Base-by-base conservation (phyloP, 805 yeast genomes). In the Candida ulmi region DNA sequence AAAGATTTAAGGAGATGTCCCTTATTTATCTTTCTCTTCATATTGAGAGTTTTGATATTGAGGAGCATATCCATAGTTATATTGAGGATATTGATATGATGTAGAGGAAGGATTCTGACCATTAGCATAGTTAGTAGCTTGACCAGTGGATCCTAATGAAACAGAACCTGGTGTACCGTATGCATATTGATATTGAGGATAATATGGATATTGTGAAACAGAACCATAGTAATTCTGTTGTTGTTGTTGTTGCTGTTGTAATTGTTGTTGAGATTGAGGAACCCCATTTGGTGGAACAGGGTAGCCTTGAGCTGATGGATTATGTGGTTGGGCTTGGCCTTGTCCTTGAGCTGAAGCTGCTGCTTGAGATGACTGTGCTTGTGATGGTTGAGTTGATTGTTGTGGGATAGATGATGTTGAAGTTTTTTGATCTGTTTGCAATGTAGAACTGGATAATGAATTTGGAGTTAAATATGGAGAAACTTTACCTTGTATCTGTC, bases 391-490 rank as follows among this genome's bases (percentile, higher is more conserved):
- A 26, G 28, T 11, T 9, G 28, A 13, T 26, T 30, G 31, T n/a
- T n/a, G 31, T 29, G 17, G 31, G 8, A 6, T 15, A 17, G 12
- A 25, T 24, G 35, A 41, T 8, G 34, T 18, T 29, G 40, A 46
- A 15, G 37, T 30, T 9, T 42, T 31, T 16, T 40, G 41, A n/a
- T 43, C 49, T 12, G 32, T 37, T 12, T 43, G 36, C 19, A 42
- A 35, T 9, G 51, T 33, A 6, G 47, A 33, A 36, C 44, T 50
- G 13, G 52, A 42, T 31, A 51, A 26, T 13, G 55, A 48, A 15
- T 43, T 45, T 39, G 58, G 54, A 2, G 55, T 45, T 38, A 54
- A 16, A 35, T 51, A 51, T 26, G 57, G 57, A 4, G 57, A 47
- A 37, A 36, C 41, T 15, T 43, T 43, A 13, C 36, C 36, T 18